Percentiles rank a stretch among this genome's conserved stretches.
Conservation (phyloP, 2,329 filamentous ascomycete species). For the Shiraia bambusicola region DNA sequence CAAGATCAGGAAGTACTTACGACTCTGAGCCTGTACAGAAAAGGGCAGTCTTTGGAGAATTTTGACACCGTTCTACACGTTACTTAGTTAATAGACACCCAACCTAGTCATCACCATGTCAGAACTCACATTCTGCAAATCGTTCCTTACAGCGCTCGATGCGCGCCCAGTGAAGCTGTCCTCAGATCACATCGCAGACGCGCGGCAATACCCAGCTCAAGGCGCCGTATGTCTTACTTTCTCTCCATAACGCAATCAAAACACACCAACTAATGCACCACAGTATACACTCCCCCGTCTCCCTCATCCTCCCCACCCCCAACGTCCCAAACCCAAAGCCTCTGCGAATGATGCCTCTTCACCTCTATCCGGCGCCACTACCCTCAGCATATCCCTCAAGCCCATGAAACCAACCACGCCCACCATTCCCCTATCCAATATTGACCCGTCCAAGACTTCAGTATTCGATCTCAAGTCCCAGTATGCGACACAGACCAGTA, state of each 20-base stretch:
- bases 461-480: slow-evolving; percentile 75
- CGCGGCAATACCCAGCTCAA: slow-evolving; percentile 72
- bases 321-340: slow-evolving; percentile 47
- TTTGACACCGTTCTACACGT: too few relatives aligned
- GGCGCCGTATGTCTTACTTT: slow-evolving; percentile 63
- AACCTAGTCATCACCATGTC: slow-evolving; percentile 31
- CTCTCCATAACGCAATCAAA: slow-evolving; percentile 1
- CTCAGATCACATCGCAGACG: slow-evolving; percentile 88
- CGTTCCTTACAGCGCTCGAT: slow-evolving; percentile 79
- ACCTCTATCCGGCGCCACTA: slow-evolving; percentile 38
- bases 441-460: slow-evolving; percentile 67
- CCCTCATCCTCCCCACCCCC: slow-evolving; percentile 55
- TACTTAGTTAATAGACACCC: too few relatives aligned
- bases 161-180: slow-evolving; percentile 76
- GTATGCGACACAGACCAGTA: slow-evolving; percentile 63
- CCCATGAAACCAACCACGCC: slow-evolving; percentile 66
- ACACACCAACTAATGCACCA: slow-evolving; percentile 4
- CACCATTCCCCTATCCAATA: slow-evolving; percentile 64
- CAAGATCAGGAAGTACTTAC: neutral
- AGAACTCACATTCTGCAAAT: slow-evolving; percentile 82
- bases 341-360: slow-evolving; percentile 47
- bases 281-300: slow-evolving; percentile 74
- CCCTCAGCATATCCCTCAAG: slow-evolving; percentile 64
- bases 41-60: neutral
- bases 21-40: neutral